A percentile compares a stretch with the other conserved stretches of the same genome.
Evolutionary conservation across 371 early-diverging fungal genomes (phyloP).

Genomic region (Apophysomyces variabilis): DNA sequence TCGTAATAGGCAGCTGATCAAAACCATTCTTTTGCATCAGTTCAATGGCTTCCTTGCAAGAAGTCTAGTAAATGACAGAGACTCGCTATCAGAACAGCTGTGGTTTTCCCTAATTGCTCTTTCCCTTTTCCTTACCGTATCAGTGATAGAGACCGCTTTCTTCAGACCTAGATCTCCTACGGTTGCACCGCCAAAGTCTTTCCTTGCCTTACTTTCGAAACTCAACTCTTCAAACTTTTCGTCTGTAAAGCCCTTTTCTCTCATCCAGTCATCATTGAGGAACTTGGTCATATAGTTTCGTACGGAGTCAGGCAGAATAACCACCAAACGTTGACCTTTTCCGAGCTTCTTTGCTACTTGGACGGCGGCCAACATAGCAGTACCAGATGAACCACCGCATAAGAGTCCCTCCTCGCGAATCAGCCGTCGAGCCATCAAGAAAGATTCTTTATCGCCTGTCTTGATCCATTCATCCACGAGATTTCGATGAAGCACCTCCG

Average conservation of each 20-base stretch:
- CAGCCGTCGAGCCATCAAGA: constrained; percentile 91
- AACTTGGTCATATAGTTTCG: constrained; percentile 99
- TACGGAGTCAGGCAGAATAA: constrained; percentile 94
- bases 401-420: constrained; percentile 96
- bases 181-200: constrained; percentile 82
- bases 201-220: constrained; percentile 70
- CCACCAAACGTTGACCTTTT: constrained; percentile 89
- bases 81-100: no score
- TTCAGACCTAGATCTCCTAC: constrained; percentile 80
- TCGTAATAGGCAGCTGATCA: constrained; percentile 94
- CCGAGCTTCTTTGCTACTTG: constrained; percentile 83
- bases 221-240: constrained; percentile 46
- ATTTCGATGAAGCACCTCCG: constrained; percentile 83
- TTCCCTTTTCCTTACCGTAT: constrained; percentile 27
- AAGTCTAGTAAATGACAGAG: constrained; percentile 43
- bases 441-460: constrained; percentile 91
- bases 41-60: constrained; percentile 82
- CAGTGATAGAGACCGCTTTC: constrained; percentile 78
- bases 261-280: constrained; percentile 96
- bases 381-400: constrained; percentile 93
- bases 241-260: constrained; percentile 72
- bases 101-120: not conserved
- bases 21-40: constrained; percentile 89
- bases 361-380: constrained; percentile 80
- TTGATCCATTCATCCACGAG: constrained; percentile 95